These are phyloP conservation scores for Rehmannia glutinosa DNA, from an alignment of 257 asterid genomes.

Conservation along the genomic window DNA sequence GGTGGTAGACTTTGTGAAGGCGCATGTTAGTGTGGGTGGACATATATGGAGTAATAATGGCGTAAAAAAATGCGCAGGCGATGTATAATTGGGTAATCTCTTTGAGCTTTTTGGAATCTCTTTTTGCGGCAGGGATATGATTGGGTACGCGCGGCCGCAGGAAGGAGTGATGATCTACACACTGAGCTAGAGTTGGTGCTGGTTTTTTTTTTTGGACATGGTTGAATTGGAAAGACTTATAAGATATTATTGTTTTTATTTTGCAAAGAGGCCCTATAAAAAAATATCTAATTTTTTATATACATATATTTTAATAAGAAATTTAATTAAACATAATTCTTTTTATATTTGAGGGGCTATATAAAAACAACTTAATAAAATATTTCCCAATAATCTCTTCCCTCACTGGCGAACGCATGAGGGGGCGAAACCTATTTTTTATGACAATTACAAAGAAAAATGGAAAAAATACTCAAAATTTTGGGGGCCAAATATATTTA, in stretches of 20 bases:
- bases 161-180: too few relatives aligned
- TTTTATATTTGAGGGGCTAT: too few relatives aligned
- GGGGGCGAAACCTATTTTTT: too few relatives aligned
- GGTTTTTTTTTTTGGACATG: constrained; percentile 3
- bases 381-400: too few relatives aligned
- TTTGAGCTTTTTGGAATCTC: constrained; percentile 24
- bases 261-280: too few relatives aligned
- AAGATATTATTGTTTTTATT: background rate
- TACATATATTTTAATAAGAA: background rate
- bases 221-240: background rate
- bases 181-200: background rate
- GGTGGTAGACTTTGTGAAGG: constrained; percentile 57
- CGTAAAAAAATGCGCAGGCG: constrained; percentile 18
- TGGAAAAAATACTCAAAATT: too few relatives aligned
- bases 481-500: too few relatives aligned
- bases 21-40: constrained; percentile 40
- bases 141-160: constrained; percentile 35
- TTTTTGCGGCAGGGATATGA: constrained; percentile 22
- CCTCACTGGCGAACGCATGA: too few relatives aligned
- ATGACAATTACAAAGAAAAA: too few relatives aligned
- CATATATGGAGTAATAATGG: constrained; percentile 21
- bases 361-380: too few relatives aligned
- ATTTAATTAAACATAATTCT: too few relatives aligned
- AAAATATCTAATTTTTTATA: background rate
- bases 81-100: background rate